Evolutionary conservation across 441 rosid species (phyloP).

Genomic region (Gossypium schwendimanii): DNA sequence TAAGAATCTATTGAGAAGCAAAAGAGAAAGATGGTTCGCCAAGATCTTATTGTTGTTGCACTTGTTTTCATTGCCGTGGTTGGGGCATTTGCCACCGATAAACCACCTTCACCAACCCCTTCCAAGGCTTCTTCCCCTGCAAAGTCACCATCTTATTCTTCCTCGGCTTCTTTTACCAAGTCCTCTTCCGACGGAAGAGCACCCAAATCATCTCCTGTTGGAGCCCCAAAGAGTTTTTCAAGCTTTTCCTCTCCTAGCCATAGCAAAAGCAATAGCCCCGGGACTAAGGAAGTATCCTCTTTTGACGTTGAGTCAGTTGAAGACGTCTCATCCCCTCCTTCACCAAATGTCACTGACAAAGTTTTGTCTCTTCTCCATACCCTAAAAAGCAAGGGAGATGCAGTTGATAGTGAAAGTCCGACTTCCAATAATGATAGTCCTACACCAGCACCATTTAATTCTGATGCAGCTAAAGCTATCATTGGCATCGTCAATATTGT

Average conservation of each 20-base stretch:
- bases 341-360: not conserved
- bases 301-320: not conserved
- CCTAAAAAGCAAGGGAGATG: not conserved
- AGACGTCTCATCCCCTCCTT: too few species aligned
- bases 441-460: not conserved
- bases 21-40: not conserved
- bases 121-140: not conserved
- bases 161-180: not conserved
- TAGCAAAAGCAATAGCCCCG: too few species aligned
- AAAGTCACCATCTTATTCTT: not conserved
- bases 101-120: not conserved
- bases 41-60: not conserved
- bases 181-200: too few species aligned
- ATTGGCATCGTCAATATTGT: conserved; percentile 14
- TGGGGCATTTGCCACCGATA: too few species aligned
- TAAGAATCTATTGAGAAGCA: not conserved
- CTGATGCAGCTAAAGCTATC: not conserved
- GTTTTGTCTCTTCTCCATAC: not conserved
- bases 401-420: too few species aligned
- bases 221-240: not conserved
- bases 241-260: not conserved
- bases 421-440: too few species aligned
- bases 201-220: not conserved
- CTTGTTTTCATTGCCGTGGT: not conserved
- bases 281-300: not conserved